Percentiles rank a stretch among this genome's conserved stretches.
Evolutionary conservation across 177 flowering plant genomes (phyloP).

Genomic region (Vitis hybrid): DNA sequence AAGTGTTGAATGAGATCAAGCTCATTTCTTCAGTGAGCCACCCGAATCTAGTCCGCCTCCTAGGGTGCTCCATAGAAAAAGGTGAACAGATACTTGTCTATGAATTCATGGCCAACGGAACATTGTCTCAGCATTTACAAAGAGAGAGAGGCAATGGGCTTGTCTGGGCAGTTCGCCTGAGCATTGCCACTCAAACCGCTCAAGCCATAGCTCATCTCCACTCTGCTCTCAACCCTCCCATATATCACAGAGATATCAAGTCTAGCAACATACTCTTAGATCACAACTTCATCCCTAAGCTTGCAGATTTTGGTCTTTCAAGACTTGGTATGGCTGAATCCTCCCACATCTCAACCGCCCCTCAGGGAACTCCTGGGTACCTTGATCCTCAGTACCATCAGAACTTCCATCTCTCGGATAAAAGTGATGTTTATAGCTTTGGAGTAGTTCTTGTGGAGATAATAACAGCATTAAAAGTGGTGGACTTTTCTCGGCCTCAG

Average conservation of each 20-base stretch:
- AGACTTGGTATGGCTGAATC: slow-evolving; percentile 42
- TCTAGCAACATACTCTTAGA: slow-evolving; percentile 71
- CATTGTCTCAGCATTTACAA: slow-evolving; percentile 58
- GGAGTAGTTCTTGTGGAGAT: slow-evolving; percentile 73
- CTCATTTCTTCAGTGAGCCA: slow-evolving; percentile 60
- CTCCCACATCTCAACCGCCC: slow-evolving; percentile 73
- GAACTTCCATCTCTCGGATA: slow-evolving; percentile 56
- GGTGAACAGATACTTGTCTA: slow-evolving; percentile 67
- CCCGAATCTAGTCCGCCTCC: slow-evolving; percentile 60
- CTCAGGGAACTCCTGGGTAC: slow-evolving; percentile 78
- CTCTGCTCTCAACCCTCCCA: slow-evolving; percentile 55
- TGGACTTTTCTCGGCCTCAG: slow-evolving; percentile 50
- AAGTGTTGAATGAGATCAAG: slow-evolving; percentile 63
- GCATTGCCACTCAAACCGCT: slow-evolving; percentile 59
- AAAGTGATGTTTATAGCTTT: slow-evolving; percentile 73
- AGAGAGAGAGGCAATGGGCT: slow-evolving; percentile 46
- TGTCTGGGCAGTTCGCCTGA: slow-evolving; percentile 50
- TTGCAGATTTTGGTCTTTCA: slow-evolving; percentile 73
- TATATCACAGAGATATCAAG: slow-evolving; percentile 66
- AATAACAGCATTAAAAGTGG: slow-evolving; percentile 50
- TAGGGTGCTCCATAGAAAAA: slow-evolving; percentile 57
- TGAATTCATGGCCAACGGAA: slow-evolving; percentile 76
- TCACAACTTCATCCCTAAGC: slow-evolving; percentile 43
- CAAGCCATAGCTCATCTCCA: slow-evolving; percentile 66
- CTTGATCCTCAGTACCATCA: slow-evolving; percentile 76